Conservation (phyloP, 257 asterid species). For the Nicotiana obtusifolia region DNA sequence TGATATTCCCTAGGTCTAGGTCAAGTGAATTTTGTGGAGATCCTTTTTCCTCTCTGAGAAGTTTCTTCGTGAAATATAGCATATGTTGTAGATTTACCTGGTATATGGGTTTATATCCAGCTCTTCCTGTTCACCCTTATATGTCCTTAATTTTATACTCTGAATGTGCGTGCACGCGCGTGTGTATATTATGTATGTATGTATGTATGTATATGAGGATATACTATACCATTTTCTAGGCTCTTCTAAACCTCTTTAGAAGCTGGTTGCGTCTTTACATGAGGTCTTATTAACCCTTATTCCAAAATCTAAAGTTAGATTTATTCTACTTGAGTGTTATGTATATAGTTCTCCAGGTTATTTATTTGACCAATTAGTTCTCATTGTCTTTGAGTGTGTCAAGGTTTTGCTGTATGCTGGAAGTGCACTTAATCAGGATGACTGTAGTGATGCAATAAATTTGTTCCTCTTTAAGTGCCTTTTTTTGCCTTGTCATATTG, state of each 20-base stretch:
- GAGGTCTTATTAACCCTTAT: not conserved
- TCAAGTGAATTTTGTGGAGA: not conserved
- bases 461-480: not conserved
- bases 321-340: not conserved
- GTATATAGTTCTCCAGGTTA: not conserved
- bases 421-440: not conserved
- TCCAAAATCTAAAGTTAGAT: no score
- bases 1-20: no score
- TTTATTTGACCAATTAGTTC: not conserved
- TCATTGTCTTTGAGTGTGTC: not conserved
- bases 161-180: no score
- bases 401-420: not conserved
- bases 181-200: no score
- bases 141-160: no score
- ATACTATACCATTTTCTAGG: no score
- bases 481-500: not conserved
- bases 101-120: not conserved
- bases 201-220: no score
- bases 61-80: not conserved
- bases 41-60: not conserved
- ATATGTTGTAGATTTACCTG: not conserved
- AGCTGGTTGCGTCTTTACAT: no score
- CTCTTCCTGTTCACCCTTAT: not conserved
- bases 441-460: not conserved
- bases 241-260: not conserved